These are phyloP conservation scores for Fusarium falciforme DNA, from an alignment of 2,329 filamentous ascomycete genomes.

Conservation along the genomic window DNA sequence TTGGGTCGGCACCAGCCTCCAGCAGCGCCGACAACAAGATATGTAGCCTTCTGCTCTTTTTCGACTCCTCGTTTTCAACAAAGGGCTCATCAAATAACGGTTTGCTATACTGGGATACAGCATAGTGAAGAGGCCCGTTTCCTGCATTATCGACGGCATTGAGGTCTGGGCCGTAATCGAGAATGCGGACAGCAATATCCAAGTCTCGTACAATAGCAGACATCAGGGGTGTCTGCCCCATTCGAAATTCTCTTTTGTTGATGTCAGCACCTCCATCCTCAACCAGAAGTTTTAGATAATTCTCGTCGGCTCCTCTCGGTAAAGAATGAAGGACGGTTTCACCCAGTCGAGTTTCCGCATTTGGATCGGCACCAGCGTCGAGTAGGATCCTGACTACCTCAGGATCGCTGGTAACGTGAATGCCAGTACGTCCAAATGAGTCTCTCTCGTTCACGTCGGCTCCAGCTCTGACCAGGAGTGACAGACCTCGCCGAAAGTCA, in stretches of 20 bases:
- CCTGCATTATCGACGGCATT: constrained; percentile 31
- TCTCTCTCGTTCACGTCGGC: constrained; percentile 34
- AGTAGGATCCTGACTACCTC: constrained; percentile 28
- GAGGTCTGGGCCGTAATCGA: constrained; percentile 34
- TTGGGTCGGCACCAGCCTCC: constrained; percentile 40
- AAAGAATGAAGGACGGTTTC: constrained; percentile 25
- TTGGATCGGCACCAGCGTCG: constrained; percentile 39
- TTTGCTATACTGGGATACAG: neutral
- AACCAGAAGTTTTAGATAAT: constrained; percentile 38
- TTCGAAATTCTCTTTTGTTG: constrained; percentile 25
- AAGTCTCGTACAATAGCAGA: neutral
- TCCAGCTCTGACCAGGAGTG: constrained; percentile 38
- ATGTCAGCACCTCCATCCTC: constrained; percentile 38
- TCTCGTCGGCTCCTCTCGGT: neutral
- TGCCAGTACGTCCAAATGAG: constrained; percentile 18
- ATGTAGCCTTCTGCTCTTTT: neutral
- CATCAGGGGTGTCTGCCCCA: constrained; percentile 41
- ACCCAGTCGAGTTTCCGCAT: constrained; percentile 24
- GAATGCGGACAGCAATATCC: constrained; percentile 12
- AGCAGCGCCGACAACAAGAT: constrained; percentile 11
- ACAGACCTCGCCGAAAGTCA: constrained; percentile 16
- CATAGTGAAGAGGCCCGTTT: constrained; percentile 35
- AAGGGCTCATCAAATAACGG: neutral
- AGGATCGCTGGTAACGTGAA: constrained; percentile 29
- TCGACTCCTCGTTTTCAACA: neutral